These are phyloP conservation scores for Colletotrichum lupini DNA, from an alignment of 2,329 filamentous ascomycete genomes.

Conservation along the genomic window DNA sequence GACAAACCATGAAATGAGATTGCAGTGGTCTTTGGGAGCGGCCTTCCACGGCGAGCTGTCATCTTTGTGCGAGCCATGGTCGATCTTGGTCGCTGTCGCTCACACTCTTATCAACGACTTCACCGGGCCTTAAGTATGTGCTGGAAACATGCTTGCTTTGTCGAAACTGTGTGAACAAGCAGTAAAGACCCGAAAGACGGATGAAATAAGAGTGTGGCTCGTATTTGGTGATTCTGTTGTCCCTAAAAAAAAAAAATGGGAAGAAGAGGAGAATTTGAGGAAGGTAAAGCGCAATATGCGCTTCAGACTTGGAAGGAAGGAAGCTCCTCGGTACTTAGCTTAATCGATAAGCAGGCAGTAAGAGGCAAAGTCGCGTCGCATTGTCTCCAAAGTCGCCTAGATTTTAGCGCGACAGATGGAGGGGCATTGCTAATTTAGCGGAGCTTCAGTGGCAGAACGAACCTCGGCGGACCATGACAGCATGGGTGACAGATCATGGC, in stretches of 20 bases:
- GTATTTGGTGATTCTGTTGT: neutral
- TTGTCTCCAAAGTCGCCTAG: slow-evolving; percentile 3
- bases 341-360: slow-evolving; percentile 33
- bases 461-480: slow-evolving; percentile 12
- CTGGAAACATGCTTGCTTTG: neutral
- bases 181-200: neutral
- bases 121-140: neutral
- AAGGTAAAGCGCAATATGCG: neutral
- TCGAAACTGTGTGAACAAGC: neutral
- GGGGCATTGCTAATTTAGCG: slow-evolving; percentile 31
- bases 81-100: neutral
- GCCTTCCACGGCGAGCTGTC: slow-evolving; percentile 16
- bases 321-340: slow-evolving; percentile 18
- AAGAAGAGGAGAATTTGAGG: neutral
- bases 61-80: slow-evolving; percentile 25
- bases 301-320: neutral
- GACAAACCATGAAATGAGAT: slow-evolving; percentile 29
- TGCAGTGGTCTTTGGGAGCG: neutral
- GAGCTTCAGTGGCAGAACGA: slow-evolving; percentile 8
- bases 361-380: slow-evolving; percentile 22
- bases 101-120: neutral
- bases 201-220: too few relatives aligned
- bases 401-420: slow-evolving; percentile 15
- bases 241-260: neutral
- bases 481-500: neutral